Percentiles rank a stretch among this genome's conserved stretches.
These are phyloP conservation scores for Rosa lucieae DNA, from an alignment of 306 rosid genomes.

Conservation along the genomic window DNA sequence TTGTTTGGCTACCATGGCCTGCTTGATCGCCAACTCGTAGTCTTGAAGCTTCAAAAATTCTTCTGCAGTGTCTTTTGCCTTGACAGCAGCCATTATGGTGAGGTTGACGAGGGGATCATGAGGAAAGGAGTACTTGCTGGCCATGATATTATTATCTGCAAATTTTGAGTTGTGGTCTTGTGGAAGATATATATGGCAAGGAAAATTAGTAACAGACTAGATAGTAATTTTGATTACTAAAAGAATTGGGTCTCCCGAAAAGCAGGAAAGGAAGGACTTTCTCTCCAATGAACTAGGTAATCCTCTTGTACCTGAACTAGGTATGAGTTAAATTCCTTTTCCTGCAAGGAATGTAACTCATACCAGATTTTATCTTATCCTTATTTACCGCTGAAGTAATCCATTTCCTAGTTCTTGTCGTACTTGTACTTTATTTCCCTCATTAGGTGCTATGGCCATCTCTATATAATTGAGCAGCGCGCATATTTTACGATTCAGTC, in stretches of 20 bases:
- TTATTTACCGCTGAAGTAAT: no score
- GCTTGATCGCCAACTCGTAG: not conserved
- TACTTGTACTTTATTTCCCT: not conserved
- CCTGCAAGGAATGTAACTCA: no score
- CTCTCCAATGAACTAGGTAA: not conserved
- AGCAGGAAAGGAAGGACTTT: not conserved
- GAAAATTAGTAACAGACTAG: not conserved
- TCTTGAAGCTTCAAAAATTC: not conserved
- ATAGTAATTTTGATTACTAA: no score
- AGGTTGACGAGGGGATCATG: not conserved
- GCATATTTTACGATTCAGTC: no score
- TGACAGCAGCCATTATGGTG: not conserved
- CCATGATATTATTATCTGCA: not conserved
- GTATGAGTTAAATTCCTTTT: no score
- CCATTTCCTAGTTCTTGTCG: not conserved
- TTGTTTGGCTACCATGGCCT: conserved; percentile 1
- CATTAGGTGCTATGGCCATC: no score
- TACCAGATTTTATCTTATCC: not conserved
- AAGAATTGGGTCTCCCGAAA: not conserved
- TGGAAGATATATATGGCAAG: no score
- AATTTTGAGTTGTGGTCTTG: not conserved
- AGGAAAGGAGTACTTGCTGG: not conserved
- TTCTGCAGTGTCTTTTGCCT: not conserved
- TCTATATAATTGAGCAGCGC: no score
- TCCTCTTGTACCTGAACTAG: not conserved